Conservation (phyloP, 2,329 filamentous ascomycete genomes). For the Cercospora sp. region DNA sequence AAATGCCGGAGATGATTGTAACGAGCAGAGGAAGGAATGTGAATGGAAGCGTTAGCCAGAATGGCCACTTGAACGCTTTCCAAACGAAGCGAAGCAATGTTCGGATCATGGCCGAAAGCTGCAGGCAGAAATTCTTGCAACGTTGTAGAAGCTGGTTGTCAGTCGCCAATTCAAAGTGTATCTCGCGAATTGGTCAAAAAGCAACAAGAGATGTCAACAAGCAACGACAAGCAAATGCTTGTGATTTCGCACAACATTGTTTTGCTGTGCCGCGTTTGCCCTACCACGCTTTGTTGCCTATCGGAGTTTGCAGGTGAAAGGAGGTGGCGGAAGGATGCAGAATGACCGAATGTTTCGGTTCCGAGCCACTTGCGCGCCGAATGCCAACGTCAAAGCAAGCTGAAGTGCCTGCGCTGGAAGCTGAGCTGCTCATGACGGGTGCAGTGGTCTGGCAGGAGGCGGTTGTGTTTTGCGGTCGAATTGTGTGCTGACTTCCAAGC, state of each 20-base stretch:
- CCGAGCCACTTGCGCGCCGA: conserved; percentile 13
- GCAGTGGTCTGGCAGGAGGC: background rate
- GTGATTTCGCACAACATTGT: background rate
- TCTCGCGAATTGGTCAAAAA: background rate
- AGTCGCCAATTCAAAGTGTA: background rate
- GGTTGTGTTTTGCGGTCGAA: background rate
- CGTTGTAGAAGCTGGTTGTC: background rate
- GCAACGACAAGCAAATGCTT: background rate
- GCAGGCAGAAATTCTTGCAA: background rate
- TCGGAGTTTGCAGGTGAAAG: background rate
- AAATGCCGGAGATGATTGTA: conserved; percentile 12
- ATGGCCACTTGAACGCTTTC: conserved; percentile 24
- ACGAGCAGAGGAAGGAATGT: conserved; percentile 20
- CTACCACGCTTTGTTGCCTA: conserved; percentile 1
- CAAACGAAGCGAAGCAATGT: background rate
- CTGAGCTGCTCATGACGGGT: background rate
- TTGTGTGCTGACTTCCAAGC: background rate
- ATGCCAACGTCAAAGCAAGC: background rate
- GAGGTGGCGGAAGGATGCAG: conserved; percentile 13
- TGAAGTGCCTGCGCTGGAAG: background rate
- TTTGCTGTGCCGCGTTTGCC: background rate
- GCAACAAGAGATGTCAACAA: background rate
- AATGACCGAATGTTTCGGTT: background rate
- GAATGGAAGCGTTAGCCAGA: conserved; percentile 22
- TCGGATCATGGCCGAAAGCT: conserved; percentile 6